Evolutionary conservation across 495 filamentous ascomycete species (phyloP), one percentile per base, ranked within the genome.

Genomic region (Copromyces sp.): DNA sequence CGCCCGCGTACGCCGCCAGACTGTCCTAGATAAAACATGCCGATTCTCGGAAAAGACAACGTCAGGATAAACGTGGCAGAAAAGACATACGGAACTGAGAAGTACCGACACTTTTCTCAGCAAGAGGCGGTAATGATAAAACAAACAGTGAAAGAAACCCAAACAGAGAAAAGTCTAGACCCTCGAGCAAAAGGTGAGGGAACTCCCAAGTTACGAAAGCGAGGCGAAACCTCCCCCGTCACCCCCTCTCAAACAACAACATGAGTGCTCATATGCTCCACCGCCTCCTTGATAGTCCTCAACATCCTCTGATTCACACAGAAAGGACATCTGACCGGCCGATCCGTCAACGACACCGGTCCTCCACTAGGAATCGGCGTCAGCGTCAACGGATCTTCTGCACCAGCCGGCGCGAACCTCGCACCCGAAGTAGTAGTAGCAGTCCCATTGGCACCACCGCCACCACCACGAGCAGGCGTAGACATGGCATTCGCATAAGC

Each of bases 261-360:
- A 70, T 88, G 86, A 39, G 85, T 88, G 65, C 83, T 85, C 86
- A 88, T 84, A 73, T 88, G 86, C 78, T 88, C 86, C 3, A 88
- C 86, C 14, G 86, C 86, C 77, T 88, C 86, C 78, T 88, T 87
- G 45, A 88, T 84, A 16, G 79, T 86, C 42, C 84, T 81, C 73
- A 88, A 84, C 86, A 86, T 86, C 9, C 86, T 80, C 78, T 85
- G 84, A 73, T 88, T 88, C 32, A 87, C 79, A 72, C 86, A 88
- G 74, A 86, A 88, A 6, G 86, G 86, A 68, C 86, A 88, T 35
- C 85, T 80, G 0, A 88, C 77, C n/a, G 86, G 84, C 39, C 82
- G 78, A 24, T 88, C 86, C 3, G 80, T 80, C 16, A 78, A 77
- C 8, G 82, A 78, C n/a, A 83, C 78, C 24, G 85, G 80, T 29